These are phyloP conservation scores for Lepidopterella palustris DNA, from an alignment of 495 filamentous ascomycete genomes.

Conservation along the genomic window DNA sequence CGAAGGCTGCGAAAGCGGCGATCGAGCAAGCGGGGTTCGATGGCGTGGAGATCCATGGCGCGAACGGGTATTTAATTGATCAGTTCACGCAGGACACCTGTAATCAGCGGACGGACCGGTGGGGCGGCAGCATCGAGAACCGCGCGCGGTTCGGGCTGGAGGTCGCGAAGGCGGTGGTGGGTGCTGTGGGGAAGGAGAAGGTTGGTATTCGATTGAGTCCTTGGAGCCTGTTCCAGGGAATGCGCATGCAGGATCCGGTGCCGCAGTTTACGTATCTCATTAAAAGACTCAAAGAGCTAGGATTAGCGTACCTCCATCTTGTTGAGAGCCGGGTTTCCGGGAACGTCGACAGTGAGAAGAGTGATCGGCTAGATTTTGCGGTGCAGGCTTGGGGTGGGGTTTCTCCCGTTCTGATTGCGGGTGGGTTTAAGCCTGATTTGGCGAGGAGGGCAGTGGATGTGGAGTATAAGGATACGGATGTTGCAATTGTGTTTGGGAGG, in stretches of 20 bases:
- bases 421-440: constrained; percentile 46
- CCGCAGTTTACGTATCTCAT: constrained; percentile 58
- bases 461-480: constrained; percentile 47
- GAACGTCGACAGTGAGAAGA: constrained; percentile 39
- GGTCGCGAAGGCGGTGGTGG: constrained; percentile 53
- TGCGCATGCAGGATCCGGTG: constrained; percentile 57
- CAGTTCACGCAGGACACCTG: constrained; percentile 60
- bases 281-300: constrained; percentile 45
- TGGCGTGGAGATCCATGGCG: constrained; percentile 67
- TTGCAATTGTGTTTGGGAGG: constrained; percentile 50
- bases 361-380: constrained; percentile 49
- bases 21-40: constrained; percentile 62
- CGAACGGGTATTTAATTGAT: constrained; percentile 70
- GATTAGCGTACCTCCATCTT: constrained; percentile 61
- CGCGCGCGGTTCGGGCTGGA: constrained; percentile 61
- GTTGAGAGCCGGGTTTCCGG: constrained; percentile 50
- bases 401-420: constrained; percentile 55
- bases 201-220: constrained; percentile 60
- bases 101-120: constrained; percentile 60
- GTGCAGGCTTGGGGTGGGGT: constrained; percentile 45
- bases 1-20: constrained; percentile 54
- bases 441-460: constrained; percentile 50
- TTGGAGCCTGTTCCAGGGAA: constrained; percentile 59
- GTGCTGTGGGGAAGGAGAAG: constrained; percentile 56
- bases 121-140: constrained; percentile 68